Base-by-base conservation (phyloP, 2,329 filamentous ascomycete species). In the Talaromyces sp. region DNA sequence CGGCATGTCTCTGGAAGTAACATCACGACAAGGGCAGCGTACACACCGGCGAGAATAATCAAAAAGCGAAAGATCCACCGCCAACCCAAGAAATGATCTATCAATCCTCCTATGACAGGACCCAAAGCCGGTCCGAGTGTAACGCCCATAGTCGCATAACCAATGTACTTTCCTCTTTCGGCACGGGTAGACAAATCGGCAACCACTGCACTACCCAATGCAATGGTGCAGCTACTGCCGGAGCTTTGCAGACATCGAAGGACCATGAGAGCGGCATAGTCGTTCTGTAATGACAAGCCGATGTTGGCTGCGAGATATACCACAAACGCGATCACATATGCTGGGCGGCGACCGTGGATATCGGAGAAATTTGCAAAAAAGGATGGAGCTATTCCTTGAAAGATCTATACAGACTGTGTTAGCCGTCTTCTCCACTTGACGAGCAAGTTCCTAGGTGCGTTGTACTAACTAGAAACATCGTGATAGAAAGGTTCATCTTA, bases 341-440 rank as follows among this genome's bases (percentile, higher is more conserved):
- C 81, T 15, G 82, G 82, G 61, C 83, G 77, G 62, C 83, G 76
- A 22, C 83, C 83, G 56, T 78, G 77, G 59, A 78, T 80, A 68
- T 85, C 83, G 1, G 82, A 79, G 56, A 85, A 77, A 49, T 81
- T 81, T 5, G 81, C 83, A 65, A 84, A 77, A 15, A 85, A 76
- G 68, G 83, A 82, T 34, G 83, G 83, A 1, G 81, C 80, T n/a
- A 86, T 73, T 4, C 82, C 84, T 77, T 86, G 84, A 36, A 84
- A 79, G 45, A 85, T 82, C 79, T 17, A 15, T 7, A 6, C 59
- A 27, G 19, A n/a, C 10, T 34, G 17, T 22, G n/a, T 56, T 38
- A 56, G n/a, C 29, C n/a, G 13, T 13, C 15, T 38, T 5, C 31
- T 56, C 25, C 5, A 6, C 47, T 29, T 6, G 25, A 53, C 5